Base-by-base conservation (phyloP, 495 filamentous ascomycete species). In the Annulohypoxylon moriforme region DNA sequence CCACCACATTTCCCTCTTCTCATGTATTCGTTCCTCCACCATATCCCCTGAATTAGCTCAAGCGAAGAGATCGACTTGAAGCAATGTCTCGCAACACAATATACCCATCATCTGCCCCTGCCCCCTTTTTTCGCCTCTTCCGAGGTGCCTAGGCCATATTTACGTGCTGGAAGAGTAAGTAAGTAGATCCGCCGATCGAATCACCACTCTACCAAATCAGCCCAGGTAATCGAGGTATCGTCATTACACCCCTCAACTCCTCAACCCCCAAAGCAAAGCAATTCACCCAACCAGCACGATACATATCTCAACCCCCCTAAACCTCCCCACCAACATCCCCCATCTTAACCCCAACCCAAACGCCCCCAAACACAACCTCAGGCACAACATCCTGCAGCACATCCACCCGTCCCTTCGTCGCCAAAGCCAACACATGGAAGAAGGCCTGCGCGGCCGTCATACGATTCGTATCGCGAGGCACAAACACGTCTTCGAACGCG, bases 381-480 rank as follows among this genome's bases (percentile, higher is more conserved):
- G 63, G 62, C 52, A 74, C 64, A 16, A 69, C 81, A 1, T 85
- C 81, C 73, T 92, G 90, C 70, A 81, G 72, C 2, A 91, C 85
- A 31, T 78, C 73, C 42, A 92, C 71, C 56, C 88, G 73, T 0
- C 83, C 85, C 80, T 88, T 92, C 9, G 89, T 93, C 9, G 87
- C 90, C 7, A 95, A 87, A 16, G 86, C 82, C 14, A 96, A 85
- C 11, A 89, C 84, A 79, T 95, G 90, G 78, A 92, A 87, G 64
- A 96, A 84, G 0, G 85, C 93, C 72, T 94, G 91, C 8, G 89
- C 90, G 38, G 91, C 91, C 0, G 93, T 87, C 14, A 84, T 78
- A 13, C 81, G 82, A 27, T 81, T 85, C 38, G 89, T 88, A 24
- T 84, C 77, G 22, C 56, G 64, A 0, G 85, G 84, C 22, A 90